Evolutionary conservation across 345 rosid species (phyloP).

Genomic region (Citrus unshiu): DNA sequence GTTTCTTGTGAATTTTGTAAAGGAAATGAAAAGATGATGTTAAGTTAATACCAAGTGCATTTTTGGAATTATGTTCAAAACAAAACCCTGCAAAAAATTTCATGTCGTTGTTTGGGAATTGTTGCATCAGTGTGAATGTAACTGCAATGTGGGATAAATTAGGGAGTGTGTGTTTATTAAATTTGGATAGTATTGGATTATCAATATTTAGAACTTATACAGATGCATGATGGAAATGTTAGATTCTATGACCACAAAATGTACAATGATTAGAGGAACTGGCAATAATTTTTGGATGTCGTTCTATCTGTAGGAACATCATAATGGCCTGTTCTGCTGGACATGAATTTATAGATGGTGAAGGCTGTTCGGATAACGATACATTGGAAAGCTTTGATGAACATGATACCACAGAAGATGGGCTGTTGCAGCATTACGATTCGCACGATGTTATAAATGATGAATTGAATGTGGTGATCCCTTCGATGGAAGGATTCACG

Average conservation of each 20-base stretch:
- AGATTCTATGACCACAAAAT: background rate
- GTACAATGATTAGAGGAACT: background rate
- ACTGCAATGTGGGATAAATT: background rate
- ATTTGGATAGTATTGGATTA: background rate
- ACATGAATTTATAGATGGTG: constrained; percentile 20
- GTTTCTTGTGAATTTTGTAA: background rate
- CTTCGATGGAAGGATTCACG: constrained; percentile 5
- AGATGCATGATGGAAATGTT: background rate
- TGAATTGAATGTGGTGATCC: constrained; percentile 19
- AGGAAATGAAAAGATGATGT: background rate
- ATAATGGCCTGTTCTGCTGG: constrained; percentile 17
- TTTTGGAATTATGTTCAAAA: background rate
- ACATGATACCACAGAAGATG: constrained; percentile 13
- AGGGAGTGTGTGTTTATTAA: too few species aligned
- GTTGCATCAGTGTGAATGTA: background rate
- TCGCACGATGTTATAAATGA: constrained; percentile 4
- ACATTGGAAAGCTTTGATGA: constrained; percentile 19
- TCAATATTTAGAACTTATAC: background rate
- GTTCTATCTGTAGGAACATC: background rate
- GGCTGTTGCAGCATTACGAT: constrained; percentile 10
- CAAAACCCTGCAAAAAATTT: background rate
- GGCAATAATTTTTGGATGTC: background rate
- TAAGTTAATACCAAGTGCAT: background rate
- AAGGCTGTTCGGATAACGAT: constrained; percentile 27
- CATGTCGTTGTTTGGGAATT: background rate